Evolutionary conservation across 345 rosid species (phyloP).

Genomic region (Gossypioides kirkii): DNA sequence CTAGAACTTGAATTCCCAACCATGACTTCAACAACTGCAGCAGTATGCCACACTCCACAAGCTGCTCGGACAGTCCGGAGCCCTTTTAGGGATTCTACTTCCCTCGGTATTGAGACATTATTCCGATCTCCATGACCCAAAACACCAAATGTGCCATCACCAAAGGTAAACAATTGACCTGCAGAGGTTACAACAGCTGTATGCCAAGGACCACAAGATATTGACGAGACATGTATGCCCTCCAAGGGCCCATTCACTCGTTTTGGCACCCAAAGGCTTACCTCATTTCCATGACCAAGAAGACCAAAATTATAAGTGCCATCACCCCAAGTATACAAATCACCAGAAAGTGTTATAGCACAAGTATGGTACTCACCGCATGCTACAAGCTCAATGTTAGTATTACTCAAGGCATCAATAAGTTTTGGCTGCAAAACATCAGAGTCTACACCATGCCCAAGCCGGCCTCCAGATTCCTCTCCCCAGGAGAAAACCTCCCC

Average conservation of each 20-base stretch:
- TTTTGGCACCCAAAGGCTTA: slow-evolving; percentile 79
- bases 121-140: slow-evolving; percentile 69
- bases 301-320: slow-evolving; percentile 69
- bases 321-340: slow-evolving; percentile 81
- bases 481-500: slow-evolving; percentile 86
- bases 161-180: slow-evolving; percentile 74
- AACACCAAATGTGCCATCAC: slow-evolving; percentile 83
- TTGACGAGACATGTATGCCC: slow-evolving; percentile 67
- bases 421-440: slow-evolving; percentile 76
- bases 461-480: slow-evolving; percentile 78
- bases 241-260: slow-evolving; percentile 73
- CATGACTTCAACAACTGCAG: slow-evolving; percentile 98
- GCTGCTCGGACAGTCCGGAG: slow-evolving; percentile 73
- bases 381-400: slow-evolving; percentile 64
- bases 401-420: slow-evolving; percentile 56
- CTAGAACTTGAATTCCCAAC: slow-evolving; percentile 88
- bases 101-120: slow-evolving; percentile 64
- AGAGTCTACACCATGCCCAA: slow-evolving; percentile 79
- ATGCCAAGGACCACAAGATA: slow-evolving; percentile 88
- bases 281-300: slow-evolving; percentile 75
- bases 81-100: slow-evolving; percentile 74
- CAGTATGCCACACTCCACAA: slow-evolving; percentile 88
- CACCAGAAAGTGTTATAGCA: slow-evolving; percentile 84
- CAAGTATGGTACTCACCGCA: slow-evolving; percentile 79
- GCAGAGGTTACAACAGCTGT: slow-evolving; percentile 75